Conservation (phyloP, 495 filamentous ascomycete species). For the Hyaloscypha variabilis region DNA sequence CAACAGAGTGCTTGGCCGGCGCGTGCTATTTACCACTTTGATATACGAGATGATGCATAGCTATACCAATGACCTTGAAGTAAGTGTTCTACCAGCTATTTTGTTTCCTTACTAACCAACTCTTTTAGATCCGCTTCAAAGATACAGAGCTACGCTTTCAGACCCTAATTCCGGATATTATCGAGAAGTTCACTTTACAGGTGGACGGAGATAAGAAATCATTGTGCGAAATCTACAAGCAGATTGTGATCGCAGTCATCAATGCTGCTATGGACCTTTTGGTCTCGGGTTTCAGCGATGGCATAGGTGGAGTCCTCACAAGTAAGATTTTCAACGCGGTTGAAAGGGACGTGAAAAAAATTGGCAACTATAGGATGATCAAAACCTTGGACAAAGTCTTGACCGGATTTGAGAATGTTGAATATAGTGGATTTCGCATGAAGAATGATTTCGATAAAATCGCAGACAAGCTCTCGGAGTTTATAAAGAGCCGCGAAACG, state of each 20-base stretch:
- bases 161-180: background rate
- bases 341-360: background rate
- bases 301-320: background rate
- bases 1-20: background rate
- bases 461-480: too few relatives aligned
- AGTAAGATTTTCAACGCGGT: background rate
- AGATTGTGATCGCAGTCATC: background rate
- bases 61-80: background rate
- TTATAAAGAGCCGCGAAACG: too few relatives aligned
- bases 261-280: background rate
- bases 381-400: too few relatives aligned
- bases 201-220: background rate
- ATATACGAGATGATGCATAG: background rate
- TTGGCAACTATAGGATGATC: too few relatives aligned
- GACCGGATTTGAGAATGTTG: too few relatives aligned
- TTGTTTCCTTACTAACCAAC: background rate
- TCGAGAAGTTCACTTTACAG: background rate
- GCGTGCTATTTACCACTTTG: background rate
- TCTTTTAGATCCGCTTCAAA: background rate
- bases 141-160: background rate
- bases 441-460: too few relatives aligned
- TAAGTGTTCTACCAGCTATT: background rate
- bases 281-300: background rate
- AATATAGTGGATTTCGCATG: too few relatives aligned
- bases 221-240: background rate